phyloP scores from a whole-genome alignment of 129 eudicot genomes.

The Flaveria sonorensis region DNA sequence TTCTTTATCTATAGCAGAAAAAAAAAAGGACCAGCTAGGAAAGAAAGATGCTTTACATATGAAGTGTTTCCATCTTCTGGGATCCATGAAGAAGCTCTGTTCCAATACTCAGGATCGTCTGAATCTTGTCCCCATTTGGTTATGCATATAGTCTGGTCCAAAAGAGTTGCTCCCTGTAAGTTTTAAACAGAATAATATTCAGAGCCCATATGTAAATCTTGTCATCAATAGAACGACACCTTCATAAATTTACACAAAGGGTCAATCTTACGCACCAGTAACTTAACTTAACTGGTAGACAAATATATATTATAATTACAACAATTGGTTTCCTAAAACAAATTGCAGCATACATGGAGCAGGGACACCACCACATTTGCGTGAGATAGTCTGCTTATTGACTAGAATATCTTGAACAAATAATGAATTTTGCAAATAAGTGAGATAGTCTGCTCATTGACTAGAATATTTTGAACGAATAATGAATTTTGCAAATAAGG shows the following conservation, averaged over 20 bases:
- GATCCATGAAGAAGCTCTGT: conserved; percentile 51
- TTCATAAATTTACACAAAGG: background rate
- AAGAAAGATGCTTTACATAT: conserved; percentile 37
- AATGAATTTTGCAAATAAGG: conserved; percentile 1
- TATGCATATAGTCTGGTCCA: conserved; percentile 88
- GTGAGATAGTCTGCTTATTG: background rate
- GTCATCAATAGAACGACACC: background rate
- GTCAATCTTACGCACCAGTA: background rate
- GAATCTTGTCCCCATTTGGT: conserved; percentile 77
- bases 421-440: background rate
- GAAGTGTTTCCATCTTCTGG: conserved; percentile 52
- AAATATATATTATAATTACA: background rate
- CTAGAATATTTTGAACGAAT: background rate
- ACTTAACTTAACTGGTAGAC: background rate
- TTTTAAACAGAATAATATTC: conserved; percentile 3
- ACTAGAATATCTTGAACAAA: background rate
- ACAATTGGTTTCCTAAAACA: conserved; percentile 6
- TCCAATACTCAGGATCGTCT: conserved; percentile 73
- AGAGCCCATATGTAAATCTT: background rate
- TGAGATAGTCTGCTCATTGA: background rate
- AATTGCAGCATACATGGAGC: background rate
- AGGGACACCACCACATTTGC: background rate
- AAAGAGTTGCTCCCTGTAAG: conserved; percentile 85
- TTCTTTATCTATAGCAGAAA: background rate
- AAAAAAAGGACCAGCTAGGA: background rate